Base-by-base conservation (phyloP, 2,329 filamentous ascomycete species). In the Aureobasidium vineae region DNA sequence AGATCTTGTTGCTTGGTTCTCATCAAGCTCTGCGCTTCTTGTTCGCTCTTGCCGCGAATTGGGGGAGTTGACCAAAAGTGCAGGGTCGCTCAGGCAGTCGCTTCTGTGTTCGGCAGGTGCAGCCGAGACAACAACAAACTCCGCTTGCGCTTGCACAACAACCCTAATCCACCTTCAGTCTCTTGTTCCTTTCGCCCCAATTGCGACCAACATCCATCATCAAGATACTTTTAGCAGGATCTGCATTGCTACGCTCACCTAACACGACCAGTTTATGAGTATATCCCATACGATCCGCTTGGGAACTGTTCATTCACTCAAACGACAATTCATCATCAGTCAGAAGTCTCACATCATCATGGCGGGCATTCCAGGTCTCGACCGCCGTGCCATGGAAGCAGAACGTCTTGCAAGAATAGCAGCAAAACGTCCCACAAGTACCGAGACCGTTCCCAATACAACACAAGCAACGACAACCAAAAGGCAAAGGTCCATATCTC, bases 381-480 rank as follows among this genome's bases (percentile, higher is more conserved):
- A 97, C 78, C 85, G 93, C 41, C 91, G 88, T 76, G 85, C 86
- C 63, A 95, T 97, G 91, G 94, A 97, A 76, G 82, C 88, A 72
- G 92, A 96, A 74, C 87, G 94, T 47, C 83, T 96, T 16, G 88
- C 86, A 26, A 85, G 93, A 70, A 76, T 87, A 23, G 82, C 79
- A 45, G 82, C 81, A 21, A 63, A 31, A 13, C 19, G 41, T 79
- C 83, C 50, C 7, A 21, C 38, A 33, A 63, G 31, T 7, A 45
- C 63, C 6, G 59, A 23, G 10, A 28, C 36, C 6, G 90, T 15
- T 3, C 0, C 59, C 26, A 19, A 5, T 28, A 23, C 23, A n/a
- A 26, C n/a, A n/a, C 28, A 16, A 26, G 23, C 57, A 11, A 36
- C 11, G 13, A n/a, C 31, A 31, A 6, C 47, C 10, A 64, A 93